phyloP scores from a whole-genome alignment of 495 filamentous ascomycete genomes.

The Aspergillus biplanus region DNA sequence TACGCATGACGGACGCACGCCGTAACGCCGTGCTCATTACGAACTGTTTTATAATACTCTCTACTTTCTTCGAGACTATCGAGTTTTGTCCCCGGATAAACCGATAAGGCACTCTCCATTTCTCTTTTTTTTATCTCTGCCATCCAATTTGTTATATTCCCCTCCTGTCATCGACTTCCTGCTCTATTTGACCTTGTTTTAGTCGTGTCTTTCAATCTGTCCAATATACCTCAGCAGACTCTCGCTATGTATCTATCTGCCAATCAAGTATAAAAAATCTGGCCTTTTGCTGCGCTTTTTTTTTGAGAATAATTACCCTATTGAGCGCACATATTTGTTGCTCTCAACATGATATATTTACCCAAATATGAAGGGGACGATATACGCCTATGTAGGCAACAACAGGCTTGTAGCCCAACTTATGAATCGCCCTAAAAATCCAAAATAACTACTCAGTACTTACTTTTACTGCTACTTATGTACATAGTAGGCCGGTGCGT shows the following conservation, averaged over 20 bases:
- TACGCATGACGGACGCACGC: conserved; percentile 15
- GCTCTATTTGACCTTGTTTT: conserved; percentile 12
- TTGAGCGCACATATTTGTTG: no score
- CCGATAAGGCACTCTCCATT: conserved; percentile 11
- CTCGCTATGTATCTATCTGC: conserved; percentile 21
- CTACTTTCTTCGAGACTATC: neutral
- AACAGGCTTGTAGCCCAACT: no score
- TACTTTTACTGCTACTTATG: no score
- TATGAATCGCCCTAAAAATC: no score
- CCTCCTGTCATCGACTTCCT: conserved; percentile 17
- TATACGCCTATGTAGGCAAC: no score
- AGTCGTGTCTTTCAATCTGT: conserved; percentile 12
- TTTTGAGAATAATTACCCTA: no score
- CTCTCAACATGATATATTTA: no score
- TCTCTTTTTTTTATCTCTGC: conserved; percentile 16
- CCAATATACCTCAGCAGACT: conserved; percentile 26
- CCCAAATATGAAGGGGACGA: no score
- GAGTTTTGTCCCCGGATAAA: conserved; percentile 8
- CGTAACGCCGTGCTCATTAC: conserved; percentile 15
- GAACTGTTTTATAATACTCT: conserved; percentile 16
- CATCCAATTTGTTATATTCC: conserved; percentile 24
- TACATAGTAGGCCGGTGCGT: no score
- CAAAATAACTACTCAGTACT: no score
- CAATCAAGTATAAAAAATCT: neutral
- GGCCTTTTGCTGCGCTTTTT: neutral